phyloP scores from a whole-genome alignment of 129 eudicot species.

The Apium graveolens region DNA sequence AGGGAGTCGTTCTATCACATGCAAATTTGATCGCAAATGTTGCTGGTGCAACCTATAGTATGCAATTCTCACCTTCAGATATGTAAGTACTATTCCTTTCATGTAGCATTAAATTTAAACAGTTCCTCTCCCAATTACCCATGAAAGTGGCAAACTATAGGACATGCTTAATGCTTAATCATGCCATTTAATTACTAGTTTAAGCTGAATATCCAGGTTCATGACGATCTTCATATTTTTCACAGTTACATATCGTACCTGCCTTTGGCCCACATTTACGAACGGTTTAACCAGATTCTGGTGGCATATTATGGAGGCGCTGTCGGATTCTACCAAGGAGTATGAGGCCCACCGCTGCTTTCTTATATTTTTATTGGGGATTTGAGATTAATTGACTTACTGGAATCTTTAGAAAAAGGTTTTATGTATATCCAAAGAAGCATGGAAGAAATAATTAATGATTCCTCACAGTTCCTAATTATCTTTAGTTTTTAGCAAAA shows the following conservation, averaged over 20 bases:
- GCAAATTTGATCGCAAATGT: conserved; percentile 64
- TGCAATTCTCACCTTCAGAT: conserved; percentile 56
- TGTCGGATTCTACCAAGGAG: conserved; percentile 89
- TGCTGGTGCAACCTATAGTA: conserved; percentile 47
- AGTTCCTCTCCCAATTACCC: neutral
- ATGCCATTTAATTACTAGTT: neutral
- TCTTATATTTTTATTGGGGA: conserved; percentile 11
- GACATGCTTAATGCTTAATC: conserved; percentile 2
- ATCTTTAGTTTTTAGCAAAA: neutral
- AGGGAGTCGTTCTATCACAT: conserved; percentile 82
- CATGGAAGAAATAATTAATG: neutral
- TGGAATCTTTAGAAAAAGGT: neutral
- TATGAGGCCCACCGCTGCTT: conserved; percentile 29
- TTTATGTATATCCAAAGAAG: neutral
- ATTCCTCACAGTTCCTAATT: neutral
- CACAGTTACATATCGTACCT: conserved; percentile 73
- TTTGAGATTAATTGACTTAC: neutral
- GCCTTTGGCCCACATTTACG: conserved; percentile 85
- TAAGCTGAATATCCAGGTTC: neutral
- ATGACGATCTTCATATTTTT: conserved; percentile 9
- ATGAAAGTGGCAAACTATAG: neutral
- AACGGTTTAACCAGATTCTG: conserved; percentile 47
- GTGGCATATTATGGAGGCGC: conserved; percentile 52
- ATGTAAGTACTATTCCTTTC: conserved; percentile 40
- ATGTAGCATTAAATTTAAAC: neutral